Percentiles rank a stretch among this genome's conserved stretches.
phyloP scores from a whole-genome alignment of 805 yeast genomes.

The Metschnikowia hibisci region DNA sequence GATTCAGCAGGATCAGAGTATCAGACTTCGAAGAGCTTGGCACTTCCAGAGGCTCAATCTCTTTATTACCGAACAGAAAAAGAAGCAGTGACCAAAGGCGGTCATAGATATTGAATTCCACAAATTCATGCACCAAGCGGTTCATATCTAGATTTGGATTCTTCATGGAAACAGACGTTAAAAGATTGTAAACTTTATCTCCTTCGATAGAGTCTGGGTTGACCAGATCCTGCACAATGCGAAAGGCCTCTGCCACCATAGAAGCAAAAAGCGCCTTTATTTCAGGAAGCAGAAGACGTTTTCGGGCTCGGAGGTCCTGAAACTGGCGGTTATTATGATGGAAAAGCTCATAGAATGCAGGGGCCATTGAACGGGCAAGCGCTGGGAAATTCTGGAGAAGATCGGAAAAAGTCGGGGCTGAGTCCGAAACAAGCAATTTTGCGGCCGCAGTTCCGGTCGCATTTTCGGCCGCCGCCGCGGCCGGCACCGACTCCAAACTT shows the following conservation, averaged over 20 bases:
- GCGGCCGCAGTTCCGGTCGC: no score
- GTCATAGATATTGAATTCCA: slow-evolving; percentile 65
- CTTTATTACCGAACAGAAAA: slow-evolving; percentile 24
- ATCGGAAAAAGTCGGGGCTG: slow-evolving; percentile 25
- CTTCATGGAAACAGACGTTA: slow-evolving; percentile 27
- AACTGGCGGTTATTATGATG: slow-evolving; percentile 39
- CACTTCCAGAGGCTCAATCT: no score
- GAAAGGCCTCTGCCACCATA: slow-evolving; percentile 33
- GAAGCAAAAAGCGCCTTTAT: slow-evolving; percentile 30
- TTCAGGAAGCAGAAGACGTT: slow-evolving; percentile 23
- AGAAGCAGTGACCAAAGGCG: slow-evolving; percentile 55
- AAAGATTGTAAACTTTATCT: slow-evolving; percentile 30
- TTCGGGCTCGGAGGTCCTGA: slow-evolving; percentile 26
- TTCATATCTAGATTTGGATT: slow-evolving; percentile 45
- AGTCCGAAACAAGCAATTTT: not conserved
- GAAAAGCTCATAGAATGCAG: slow-evolving; percentile 34
- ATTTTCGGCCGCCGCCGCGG: not conserved
- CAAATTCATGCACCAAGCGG: slow-evolving; percentile 60
- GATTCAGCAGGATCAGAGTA: slow-evolving; percentile 19
- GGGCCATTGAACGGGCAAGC: slow-evolving; percentile 38
- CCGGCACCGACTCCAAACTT: not conserved
- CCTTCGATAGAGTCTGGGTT: slow-evolving; percentile 33
- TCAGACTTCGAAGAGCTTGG: no score
- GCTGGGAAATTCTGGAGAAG: slow-evolving; percentile 36
- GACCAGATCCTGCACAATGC: slow-evolving; percentile 37